Base-by-base conservation (phyloP, 2,329 filamentous ascomycete species). In the Talaromyces islandicus region DNA sequence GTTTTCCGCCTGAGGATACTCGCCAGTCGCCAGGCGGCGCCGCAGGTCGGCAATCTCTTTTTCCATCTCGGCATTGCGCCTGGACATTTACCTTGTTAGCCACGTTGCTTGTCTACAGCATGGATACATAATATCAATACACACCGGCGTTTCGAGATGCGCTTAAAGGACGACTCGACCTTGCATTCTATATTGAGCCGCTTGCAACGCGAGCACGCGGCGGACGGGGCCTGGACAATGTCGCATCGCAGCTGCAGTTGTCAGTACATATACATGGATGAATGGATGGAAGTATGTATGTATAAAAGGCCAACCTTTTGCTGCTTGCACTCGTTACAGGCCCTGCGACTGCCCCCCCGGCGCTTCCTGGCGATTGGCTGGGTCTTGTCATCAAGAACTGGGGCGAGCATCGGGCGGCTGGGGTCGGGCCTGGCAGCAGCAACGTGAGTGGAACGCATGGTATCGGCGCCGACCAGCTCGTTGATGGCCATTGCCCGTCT, bases 251-350 rank as follows among this genome's bases (percentile, higher is more conserved):
- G 77, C 85, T 88, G 66, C 64, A 56, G 11, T 9, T 4, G 48
- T 27, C 25, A 52, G 25, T 7, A 4, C 11, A 10, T 19, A 19
- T 17, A 19, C 11, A 3, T 1, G n/a, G 43, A 61, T 50, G 52
- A 63, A 57, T 19, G 41, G 11, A 10, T 19, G 25, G 60, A 25
- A 25, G 57, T n/a, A n/a, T 50, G 52, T 63, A 57, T 19, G 41
- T 9, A 10, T 19, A 21, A 61, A 25, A 25, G 57, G 62, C 69
- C 73, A 66, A 87, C 85, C 80, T 88, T 88, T 71, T 88, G 85
- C 75, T 88, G 85, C 61, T 85, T 79, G 73, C 85, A 88, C 70
- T 88, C 84, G 67, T 88, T 88, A 73, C 85, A 88, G 25, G 85
- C 85, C 71, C 85, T 74, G 50, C 73, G 67, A 67, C 72, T 75